Base-by-base conservation (phyloP, 768 basidiomycete genomes). In the Fistulinella prunicolor region DNA sequence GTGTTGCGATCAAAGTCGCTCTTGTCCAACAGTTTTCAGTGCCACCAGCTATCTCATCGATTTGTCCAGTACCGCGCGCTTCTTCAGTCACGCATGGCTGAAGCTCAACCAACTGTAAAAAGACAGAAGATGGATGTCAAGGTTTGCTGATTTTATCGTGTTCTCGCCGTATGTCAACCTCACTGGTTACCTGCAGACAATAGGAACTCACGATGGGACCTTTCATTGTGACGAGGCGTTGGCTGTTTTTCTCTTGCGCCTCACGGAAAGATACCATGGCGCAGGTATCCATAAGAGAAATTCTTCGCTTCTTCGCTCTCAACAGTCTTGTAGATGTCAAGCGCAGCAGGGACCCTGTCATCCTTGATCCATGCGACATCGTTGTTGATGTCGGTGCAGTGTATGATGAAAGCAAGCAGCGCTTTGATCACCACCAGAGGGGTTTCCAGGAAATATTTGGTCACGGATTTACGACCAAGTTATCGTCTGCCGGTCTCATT, bases 211-310 rank as follows among this genome's bases (percentile, higher is more conserved):
- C 68, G 91, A 87, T 49, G 94, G 94, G 16, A 92, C 92, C 0
- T 97, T 97, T 65, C 94, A 99, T 60, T 94, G 92, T 67, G 95
- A 99, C 59, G 95, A 99, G 71, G 93, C 94, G 0, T 79, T 98
- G 26, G 96, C 95, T 0, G 89, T 95, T 16, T 94, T 86, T 67
- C 77, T 99, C 54, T 75, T 99, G 24, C 83, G 83, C 41, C 82
- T 82, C 57, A 94, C 93, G 2, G 68, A 78, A 16, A 70, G 78
- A 9, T 99, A 89, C 69, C 79, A 76, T 32, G 77, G 82, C 63
- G 85, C 93, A 59, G 82, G 92, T 89, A 54, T 47, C 73, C 56
- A 34, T 41, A 46, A 46, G 32, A 38, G 22, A 23, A 21, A 40
- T 37, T 38, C 28, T 28, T 44, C 24, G 13, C 16, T 20, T 42